Percentiles rank a stretch among this genome's conserved stretches.
phyloP scores from a whole-genome alignment of 2,329 filamentous ascomycete species.

The Aspergillus japonicus region DNA sequence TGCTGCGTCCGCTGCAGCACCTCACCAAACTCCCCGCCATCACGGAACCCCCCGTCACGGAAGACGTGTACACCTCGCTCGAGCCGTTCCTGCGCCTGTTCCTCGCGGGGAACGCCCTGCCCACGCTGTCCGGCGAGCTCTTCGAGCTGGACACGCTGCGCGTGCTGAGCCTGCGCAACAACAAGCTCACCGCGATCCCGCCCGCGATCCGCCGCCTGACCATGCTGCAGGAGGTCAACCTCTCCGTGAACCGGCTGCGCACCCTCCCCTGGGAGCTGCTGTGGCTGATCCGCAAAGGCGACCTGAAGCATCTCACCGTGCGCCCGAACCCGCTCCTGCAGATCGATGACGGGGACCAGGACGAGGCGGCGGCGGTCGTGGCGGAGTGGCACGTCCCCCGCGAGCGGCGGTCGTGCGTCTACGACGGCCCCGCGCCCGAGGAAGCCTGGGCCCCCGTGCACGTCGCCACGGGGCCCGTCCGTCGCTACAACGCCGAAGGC shows the following conservation, averaged over 20 bases:
- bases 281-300: constrained; percentile 38
- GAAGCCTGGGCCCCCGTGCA: constrained; percentile 38
- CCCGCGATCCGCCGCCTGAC: constrained; percentile 42
- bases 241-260: constrained; percentile 44
- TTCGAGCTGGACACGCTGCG: constrained; percentile 43
- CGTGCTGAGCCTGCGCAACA: constrained; percentile 48
- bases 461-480: constrained; percentile 36
- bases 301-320: constrained; percentile 39
- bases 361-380: constrained; percentile 8
- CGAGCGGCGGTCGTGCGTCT: constrained; percentile 21
- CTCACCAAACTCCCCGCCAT: constrained; percentile 42
- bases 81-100: constrained; percentile 46
- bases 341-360: constrained; percentile 27
- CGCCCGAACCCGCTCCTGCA: constrained; percentile 42
- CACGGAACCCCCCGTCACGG: constrained; percentile 33
- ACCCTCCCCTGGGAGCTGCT: constrained; percentile 49
- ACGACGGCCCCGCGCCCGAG: constrained; percentile 27
- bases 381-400: constrained; percentile 32
- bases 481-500: constrained; percentile 37
- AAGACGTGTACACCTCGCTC: constrained; percentile 40
- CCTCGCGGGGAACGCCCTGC: constrained; percentile 44
- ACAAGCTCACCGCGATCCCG: constrained; percentile 45
- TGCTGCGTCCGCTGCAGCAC: constrained; percentile 39
- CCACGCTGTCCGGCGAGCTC: constrained; percentile 38
- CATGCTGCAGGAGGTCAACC: constrained; percentile 45